These are phyloP conservation scores for Allodekkera sacchari DNA, from an alignment of 805 yeast species.

Conservation along the genomic window DNA sequence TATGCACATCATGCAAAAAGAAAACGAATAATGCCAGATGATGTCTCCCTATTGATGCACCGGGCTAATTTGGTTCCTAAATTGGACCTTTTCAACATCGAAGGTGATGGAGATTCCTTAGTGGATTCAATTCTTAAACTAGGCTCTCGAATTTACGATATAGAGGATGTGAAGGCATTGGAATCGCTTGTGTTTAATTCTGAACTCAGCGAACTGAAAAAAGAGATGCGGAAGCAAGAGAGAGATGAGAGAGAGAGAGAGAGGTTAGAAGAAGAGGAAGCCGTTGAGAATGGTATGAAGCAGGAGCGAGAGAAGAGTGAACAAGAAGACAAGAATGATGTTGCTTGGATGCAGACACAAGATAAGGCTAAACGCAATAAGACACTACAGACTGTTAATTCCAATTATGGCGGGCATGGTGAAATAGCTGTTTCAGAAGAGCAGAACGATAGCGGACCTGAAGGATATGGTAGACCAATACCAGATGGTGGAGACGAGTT, in stretches of 20 bases:
- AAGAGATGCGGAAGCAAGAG: slow-evolving; percentile 4
- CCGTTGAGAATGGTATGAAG: slow-evolving; percentile 3
- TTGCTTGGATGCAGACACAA: not conserved
- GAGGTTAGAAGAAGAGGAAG: not conserved
- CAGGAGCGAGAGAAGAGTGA: slow-evolving; percentile 3
- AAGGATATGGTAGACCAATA: no score
- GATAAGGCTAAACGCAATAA: slow-evolving; percentile 3
- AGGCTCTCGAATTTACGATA: slow-evolving; percentile 8
- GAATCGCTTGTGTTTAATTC: slow-evolving; percentile 8
- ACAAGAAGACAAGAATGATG: slow-evolving; percentile 5
- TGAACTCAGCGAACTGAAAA: slow-evolving; percentile 1
- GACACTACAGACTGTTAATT: not conserved
- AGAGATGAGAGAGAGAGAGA: slow-evolving; percentile 2
- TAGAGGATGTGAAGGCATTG: slow-evolving; percentile 7
- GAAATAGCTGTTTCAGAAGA: slow-evolving; percentile 2
- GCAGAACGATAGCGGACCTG: no score
- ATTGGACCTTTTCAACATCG: slow-evolving; percentile 11
- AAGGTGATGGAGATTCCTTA: slow-evolving; percentile 2
- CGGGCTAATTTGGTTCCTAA: slow-evolving; percentile 17
- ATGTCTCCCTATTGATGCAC: slow-evolving; percentile 26
- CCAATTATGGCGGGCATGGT: slow-evolving; percentile 2
- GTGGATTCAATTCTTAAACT: slow-evolving; percentile 5
- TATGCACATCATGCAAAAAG: slow-evolving; percentile 26
- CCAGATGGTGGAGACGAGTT: no score
- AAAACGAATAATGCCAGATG: slow-evolving; percentile 23